Evolutionary conservation across 179 eudicot genomes (phyloP).

Genomic region (Silene vulgaris): DNA sequence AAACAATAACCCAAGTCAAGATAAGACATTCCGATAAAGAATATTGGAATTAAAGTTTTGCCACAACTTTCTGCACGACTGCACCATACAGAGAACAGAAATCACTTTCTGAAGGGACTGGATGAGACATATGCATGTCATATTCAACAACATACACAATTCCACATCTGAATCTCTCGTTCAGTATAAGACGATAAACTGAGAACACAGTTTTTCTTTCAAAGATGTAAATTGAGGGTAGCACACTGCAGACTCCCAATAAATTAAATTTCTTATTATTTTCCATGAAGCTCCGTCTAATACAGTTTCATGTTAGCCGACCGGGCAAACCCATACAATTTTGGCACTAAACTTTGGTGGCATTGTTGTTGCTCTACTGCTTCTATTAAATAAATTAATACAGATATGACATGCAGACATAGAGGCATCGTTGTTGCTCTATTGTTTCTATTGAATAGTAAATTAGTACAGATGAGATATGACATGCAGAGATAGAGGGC

Average conservation of each 20-base stretch:
- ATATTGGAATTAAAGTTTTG: neutral
- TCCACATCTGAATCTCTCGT: neutral
- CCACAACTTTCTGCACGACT: neutral
- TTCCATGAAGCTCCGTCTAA: neutral
- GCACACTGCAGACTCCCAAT: neutral
- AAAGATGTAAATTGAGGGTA: neutral
- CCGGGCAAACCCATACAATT: neutral
- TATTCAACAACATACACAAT: neutral
- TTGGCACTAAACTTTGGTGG: neutral
- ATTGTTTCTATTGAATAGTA: too few species aligned
- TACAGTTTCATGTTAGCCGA: neutral
- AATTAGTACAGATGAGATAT: neutral
- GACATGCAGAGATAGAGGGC: neutral
- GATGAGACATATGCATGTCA: neutral
- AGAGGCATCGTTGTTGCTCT: too few species aligned
- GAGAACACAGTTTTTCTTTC: neutral
- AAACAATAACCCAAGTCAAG: neutral
- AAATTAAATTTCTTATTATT: neutral
- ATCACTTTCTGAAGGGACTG: neutral
- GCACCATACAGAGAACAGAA: neutral
- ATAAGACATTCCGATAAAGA: neutral
- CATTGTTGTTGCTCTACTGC: neutral
- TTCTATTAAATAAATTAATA: neutral
- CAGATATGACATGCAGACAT: neutral
- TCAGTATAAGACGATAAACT: neutral